Percentiles rank a stretch among this genome's conserved stretches.
Evolutionary conservation across 2,329 filamentous ascomycete genomes (phyloP).

Genomic region (Thelonectria rubi): DNA sequence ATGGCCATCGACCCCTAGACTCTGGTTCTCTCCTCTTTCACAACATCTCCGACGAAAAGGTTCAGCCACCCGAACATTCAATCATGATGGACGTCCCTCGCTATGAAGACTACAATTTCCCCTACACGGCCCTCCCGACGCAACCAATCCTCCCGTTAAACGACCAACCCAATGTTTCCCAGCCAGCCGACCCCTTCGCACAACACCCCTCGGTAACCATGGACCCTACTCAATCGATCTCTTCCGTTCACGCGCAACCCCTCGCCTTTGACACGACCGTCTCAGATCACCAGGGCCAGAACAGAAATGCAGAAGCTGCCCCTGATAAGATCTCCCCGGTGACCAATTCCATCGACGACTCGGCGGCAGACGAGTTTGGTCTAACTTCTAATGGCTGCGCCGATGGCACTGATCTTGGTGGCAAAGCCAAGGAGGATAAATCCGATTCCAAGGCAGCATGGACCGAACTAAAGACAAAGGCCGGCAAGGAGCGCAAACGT

Average conservation of each 20-base stretch:
- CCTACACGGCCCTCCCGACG: constrained; percentile 56
- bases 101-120: constrained; percentile 64
- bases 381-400: constrained; percentile 55
- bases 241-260: constrained; percentile 36
- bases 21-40: constrained; percentile 40
- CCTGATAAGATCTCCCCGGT: constrained; percentile 55
- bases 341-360: constrained; percentile 61
- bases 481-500: constrained; percentile 94
- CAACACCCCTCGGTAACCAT: constrained; percentile 36
- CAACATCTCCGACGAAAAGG: constrained; percentile 35
- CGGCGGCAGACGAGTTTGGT: constrained; percentile 67
- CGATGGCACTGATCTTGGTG: constrained; percentile 64
- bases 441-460: constrained; percentile 70
- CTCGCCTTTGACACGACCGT: constrained; percentile 37
- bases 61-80: constrained; percentile 33
- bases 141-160: constrained; percentile 50
- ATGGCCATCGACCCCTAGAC: constrained; percentile 44
- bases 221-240: constrained; percentile 30
- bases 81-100: constrained; percentile 56
- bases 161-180: constrained; percentile 46
- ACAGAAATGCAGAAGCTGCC: constrained; percentile 55
- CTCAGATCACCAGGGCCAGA: constrained; percentile 40
- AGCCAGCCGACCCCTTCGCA: constrained; percentile 48
- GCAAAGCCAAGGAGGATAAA: constrained; percentile 66
- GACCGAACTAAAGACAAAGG: constrained; percentile 89